Conservation (phyloP, 306 rosid genomes). For the Quercus variabilis region DNA sequence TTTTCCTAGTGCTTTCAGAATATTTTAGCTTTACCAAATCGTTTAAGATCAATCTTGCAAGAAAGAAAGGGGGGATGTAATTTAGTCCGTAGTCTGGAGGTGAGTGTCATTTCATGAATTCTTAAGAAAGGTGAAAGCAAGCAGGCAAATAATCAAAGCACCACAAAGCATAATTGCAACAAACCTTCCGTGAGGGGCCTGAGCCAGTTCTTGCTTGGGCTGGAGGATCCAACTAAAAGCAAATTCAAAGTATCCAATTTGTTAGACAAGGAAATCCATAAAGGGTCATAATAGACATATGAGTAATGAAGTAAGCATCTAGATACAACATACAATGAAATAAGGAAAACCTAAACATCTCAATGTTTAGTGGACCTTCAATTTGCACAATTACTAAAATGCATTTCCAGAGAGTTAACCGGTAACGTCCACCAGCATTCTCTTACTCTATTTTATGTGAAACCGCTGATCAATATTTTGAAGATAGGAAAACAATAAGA, state of each 20-base stretch:
- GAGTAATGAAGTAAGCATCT: slow-evolving; percentile 10
- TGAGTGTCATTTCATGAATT: no score
- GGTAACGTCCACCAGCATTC: neutral
- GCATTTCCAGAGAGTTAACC: slow-evolving; percentile 7
- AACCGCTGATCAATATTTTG: neutral
- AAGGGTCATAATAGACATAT: slow-evolving; percentile 2
- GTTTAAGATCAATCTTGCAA: no score
- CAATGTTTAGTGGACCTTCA: neutral
- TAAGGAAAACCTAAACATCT: slow-evolving; percentile 1
- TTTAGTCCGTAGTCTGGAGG: no score
- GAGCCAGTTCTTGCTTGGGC: slow-evolving; percentile 70
- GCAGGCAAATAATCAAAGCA: neutral
- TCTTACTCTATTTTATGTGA: no score
- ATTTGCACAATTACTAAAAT: neutral
- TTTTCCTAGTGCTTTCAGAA: no score
- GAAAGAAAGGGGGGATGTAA: no score
- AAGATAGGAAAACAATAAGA: neutral
- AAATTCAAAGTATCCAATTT: slow-evolving; percentile 10
- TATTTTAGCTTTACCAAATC: no score
- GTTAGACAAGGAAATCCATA: slow-evolving; percentile 7
- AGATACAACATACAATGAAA: neutral
- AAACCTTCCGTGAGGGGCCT: slow-evolving; percentile 88
- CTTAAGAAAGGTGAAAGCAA: neutral
- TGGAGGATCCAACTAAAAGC: slow-evolving; percentile 79
- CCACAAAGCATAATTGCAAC: slow-evolving; percentile 16